Base-by-base conservation (phyloP, 2,329 filamentous ascomycete species). In the Hypoxylon rubiginosum region DNA sequence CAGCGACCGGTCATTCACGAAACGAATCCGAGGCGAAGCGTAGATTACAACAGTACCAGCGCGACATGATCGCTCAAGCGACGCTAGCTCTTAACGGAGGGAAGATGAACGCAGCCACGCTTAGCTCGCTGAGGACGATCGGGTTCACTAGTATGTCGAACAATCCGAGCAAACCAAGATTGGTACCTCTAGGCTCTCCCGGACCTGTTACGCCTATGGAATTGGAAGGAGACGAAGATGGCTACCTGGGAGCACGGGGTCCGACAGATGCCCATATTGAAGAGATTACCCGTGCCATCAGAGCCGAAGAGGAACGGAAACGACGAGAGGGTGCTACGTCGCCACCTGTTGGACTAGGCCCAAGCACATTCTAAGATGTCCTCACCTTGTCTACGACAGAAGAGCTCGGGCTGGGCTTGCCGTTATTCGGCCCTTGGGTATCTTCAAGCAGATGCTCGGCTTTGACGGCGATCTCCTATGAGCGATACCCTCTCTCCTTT, bases 161-260 rank as follows among this genome's bases (percentile, higher is more conserved):
- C 19, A 50, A 78, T 13, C 71, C 79, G 2, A 80, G 81, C 50
- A 86, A 83, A 58, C 87, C 87, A 1, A 77, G 82, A 28, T 77
- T 90, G 5, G 75, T 77, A 45, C 87, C 87, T 0, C 72, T 88
- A 10, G 85, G 86, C 3, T 88, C 86, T 62, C 86, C 87, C 0
- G 87, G 87, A 0, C 86, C 87, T 0, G 86, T 90, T 13, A 90
- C 88, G 1, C 87, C 88, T 1, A 88, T 90, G 82, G 85, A 87
- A 17, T 75, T 90, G 6, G 82, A 83, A 41, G 83, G 81, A 19
- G 74, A 79, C 0, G 73, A 77, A 13, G 77, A 76, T 9, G 76
- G 77, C 41, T 80, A 80, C 30, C 82, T 85, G 39, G 73, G 82
- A 34, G 76, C 75, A 30, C 74, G 71, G 28, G 73, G 72, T 11